phyloP scores from a whole-genome alignment of 805 yeast species.

The Debaryomyces castellii region DNA sequence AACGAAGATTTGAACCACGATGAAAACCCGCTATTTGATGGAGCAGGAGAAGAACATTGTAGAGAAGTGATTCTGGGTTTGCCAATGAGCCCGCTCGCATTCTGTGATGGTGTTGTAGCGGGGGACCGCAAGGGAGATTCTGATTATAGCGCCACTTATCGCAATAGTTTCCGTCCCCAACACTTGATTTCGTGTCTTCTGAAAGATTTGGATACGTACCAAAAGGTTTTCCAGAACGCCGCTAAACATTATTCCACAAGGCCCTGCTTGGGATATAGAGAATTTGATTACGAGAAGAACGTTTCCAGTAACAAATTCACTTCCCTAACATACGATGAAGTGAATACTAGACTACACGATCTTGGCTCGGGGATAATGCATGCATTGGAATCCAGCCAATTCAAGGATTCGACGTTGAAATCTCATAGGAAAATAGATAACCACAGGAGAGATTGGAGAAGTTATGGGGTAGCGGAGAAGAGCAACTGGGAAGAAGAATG shows the following conservation, averaged over 20 bases:
- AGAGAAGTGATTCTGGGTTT: neutral
- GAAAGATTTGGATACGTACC: slow-evolving; percentile 22
- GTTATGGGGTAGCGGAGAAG: slow-evolving; percentile 8
- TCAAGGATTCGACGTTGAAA: slow-evolving; percentile 8
- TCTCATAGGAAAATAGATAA: slow-evolving; percentile 16
- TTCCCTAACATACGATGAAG: slow-evolving; percentile 23
- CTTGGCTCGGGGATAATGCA: slow-evolving; percentile 42
- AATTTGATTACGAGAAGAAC: slow-evolving; percentile 16
- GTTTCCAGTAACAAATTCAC: slow-evolving; percentile 7
- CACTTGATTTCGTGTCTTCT: slow-evolving; percentile 12
- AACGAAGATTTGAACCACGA: neutral
- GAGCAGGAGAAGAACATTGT: neutral
- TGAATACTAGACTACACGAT: slow-evolving; percentile 27
- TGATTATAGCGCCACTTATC: slow-evolving; percentile 33
- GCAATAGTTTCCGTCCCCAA: slow-evolving; percentile 23
- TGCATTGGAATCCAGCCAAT: slow-evolving; percentile 25
- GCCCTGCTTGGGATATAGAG: slow-evolving; percentile 24
- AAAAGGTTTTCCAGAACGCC: slow-evolving; percentile 19
- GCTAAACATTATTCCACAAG: slow-evolving; percentile 11
- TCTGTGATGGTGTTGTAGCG: slow-evolving; percentile 25
- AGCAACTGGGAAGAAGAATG: slow-evolving; percentile 14
- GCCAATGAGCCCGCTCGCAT: neutral
- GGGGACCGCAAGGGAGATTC: neutral
- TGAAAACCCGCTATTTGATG: slow-evolving; percentile 1
- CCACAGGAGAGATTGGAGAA: slow-evolving; percentile 15